Base-by-base conservation (phyloP, 1,284 basidiomycete genomes). In the Exobasidium rhododendri region DNA sequence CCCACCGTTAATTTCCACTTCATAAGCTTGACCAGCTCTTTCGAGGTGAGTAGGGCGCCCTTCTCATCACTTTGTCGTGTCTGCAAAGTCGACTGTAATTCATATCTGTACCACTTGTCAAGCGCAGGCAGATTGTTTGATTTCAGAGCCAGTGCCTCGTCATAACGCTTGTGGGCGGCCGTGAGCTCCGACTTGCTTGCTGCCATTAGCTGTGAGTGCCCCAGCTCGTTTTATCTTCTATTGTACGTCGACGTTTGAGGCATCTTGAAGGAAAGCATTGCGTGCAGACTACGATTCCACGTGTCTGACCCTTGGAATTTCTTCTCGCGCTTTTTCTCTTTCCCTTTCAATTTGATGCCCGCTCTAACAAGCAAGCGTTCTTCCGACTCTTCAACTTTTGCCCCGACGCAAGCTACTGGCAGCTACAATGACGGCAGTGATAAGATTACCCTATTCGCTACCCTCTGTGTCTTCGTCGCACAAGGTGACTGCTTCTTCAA, bases 401-500 rank as follows among this genome's bases (percentile, higher is more conserved):
- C n/a, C n/a, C n/a, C n/a, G n/a, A n/a, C n/a, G n/a, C n/a, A n/a
- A n/a, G n/a, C n/a, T n/a, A n/a, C n/a, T n/a, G n/a, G n/a, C n/a
- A n/a, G n/a, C 24, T 56, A 65, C 20, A 28, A 78, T 78, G 77
- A 64, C 76, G 32, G 70, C 75, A 26, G 61, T 70, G 31, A 59
- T 78, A 35, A 67, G 70, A 53, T 66, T 79, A 10, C 73, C 74
- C 24, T 74, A 65, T 63, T 69, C 70, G 60, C 70, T 79, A 30
- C 62, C 71, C 46, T 66, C 74, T 29, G 72, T 74, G 28, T 69
- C 74, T 46, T 62, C 73, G 29, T 65, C 68, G 67, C 73, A 71
- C 67, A 69, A 73, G 74, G 64, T 75, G 24, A 58, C 61, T 5
- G 40, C 46, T 13, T 58, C 68, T 45, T 54, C 65, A 31, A 62